Evolutionary conservation across 805 yeast genomes (phyloP), one percentile per base, ranked within the genome.

Genomic region (Barnettozyma wickerhamii): DNA sequence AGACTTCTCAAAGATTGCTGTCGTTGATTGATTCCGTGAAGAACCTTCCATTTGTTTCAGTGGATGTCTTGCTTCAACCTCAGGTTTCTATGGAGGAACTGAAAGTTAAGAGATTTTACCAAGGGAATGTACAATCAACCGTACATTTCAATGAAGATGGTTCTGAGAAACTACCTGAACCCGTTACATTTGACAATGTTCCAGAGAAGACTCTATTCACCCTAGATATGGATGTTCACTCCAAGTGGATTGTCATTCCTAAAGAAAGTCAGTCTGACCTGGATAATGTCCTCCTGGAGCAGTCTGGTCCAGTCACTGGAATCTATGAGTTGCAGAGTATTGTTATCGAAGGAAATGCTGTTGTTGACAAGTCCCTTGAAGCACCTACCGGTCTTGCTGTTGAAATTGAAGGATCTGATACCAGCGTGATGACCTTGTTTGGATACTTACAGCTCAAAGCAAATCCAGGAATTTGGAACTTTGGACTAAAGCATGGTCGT

Each of bases 391-490:
- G 55, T 15, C 17, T 56, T 40, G 13, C 46, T n/a, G 51, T 54
- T 19, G 52, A 52, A 36, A 36, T 55, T 13, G 42, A 47, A 28
- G 52, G 50, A 1, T 64, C 72, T 1, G 87, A 80, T 48, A 82
- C 96, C 0, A 66, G 63, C 29, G 79, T 89, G 1, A 84, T 91
- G 93, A 73, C 81, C 1, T 81, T 84, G 30, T 67, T 82, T 47
- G 97, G 97, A 0, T 91, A 91, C 59, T 75, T 84, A 40, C 97
- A 90, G 60, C 65, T 93, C 34, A 76, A 75, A 47, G 79, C 84
- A 0, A 69, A 68, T 37, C 93, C 95, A 1, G 96, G 96, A 0
- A 34, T 69, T 4, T 85, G 86, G 82, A 58, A 63, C 2, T 56
- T 86, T n/a, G 50, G 53, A 1, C 52, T 81, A 10, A 72, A 73